phyloP scores from a whole-genome alignment of 2,329 filamentous ascomycete species.

The Helminthosporium solani region DNA sequence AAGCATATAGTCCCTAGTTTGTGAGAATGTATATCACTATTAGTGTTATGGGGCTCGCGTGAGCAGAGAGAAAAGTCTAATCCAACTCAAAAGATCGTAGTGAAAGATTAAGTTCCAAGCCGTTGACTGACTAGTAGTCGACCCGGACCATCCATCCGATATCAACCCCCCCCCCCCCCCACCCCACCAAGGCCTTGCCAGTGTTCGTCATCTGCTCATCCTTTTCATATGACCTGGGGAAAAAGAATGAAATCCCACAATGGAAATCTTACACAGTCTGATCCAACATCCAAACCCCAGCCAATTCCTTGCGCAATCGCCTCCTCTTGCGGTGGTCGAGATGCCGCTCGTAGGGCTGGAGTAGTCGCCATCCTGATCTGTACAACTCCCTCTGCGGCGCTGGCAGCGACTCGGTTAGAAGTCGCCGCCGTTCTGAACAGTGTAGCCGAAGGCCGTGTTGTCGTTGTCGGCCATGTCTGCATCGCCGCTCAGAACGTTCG shows the following conservation, averaged over 20 bases:
- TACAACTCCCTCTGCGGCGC: conserved; percentile 10
- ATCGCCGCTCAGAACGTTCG: conserved; percentile 46
- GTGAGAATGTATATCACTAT: conserved; percentile 7
- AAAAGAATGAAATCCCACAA: neutral
- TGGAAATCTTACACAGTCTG: conserved; percentile 21
- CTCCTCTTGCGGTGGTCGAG: conserved; percentile 24
- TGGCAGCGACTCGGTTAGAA: conserved; percentile 35
- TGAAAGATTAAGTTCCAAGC: neutral
- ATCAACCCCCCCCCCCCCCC: neutral
- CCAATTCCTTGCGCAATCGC: conserved; percentile 13
- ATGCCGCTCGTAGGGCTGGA: conserved; percentile 13
- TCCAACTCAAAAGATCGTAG: neutral
- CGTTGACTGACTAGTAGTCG: neutral
- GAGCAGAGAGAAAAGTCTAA: conserved; percentile 2
- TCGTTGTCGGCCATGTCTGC: conserved; percentile 47
- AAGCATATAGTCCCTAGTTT: neutral
- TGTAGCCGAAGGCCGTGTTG: conserved; percentile 45
- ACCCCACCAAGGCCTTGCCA: no score
- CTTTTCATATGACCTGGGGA: conserved; percentile 2
- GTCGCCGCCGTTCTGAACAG: conserved; percentile 44
- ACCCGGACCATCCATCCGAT: neutral
- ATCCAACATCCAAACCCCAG: conserved; percentile 6
- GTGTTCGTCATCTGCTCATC: neutral
- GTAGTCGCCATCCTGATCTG: conserved; percentile 11
- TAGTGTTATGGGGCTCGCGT: conserved; percentile 9